phyloP scores from a whole-genome alignment of 2,329 filamentous ascomycete species.

The Cylindrodendrum hubeiense region DNA sequence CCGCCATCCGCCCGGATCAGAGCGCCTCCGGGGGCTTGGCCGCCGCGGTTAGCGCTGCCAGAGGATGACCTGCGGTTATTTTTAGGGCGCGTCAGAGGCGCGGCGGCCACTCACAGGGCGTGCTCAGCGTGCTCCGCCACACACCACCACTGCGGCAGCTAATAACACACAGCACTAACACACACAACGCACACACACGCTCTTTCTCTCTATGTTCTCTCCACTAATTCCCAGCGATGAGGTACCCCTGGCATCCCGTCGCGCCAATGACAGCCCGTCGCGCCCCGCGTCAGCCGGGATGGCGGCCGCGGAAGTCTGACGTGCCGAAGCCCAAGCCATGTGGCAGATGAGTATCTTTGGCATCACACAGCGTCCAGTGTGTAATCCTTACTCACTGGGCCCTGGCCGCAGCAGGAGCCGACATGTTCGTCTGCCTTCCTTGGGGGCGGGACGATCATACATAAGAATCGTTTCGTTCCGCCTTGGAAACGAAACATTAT shows the following conservation, averaged over 20 bases:
- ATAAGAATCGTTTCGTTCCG: neutral
- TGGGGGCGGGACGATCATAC: neutral
- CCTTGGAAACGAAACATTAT: neutral
- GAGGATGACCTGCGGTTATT: neutral
- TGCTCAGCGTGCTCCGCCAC: neutral
- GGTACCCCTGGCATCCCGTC: neutral
- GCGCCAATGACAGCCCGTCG: neutral
- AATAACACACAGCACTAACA: neutral
- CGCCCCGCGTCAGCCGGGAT: neutral
- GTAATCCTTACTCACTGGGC: neutral
- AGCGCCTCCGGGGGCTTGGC: neutral
- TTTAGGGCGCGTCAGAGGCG: neutral
- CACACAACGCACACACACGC: neutral
- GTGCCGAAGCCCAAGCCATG: neutral
- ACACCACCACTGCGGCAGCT: neutral
- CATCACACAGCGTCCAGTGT: neutral
- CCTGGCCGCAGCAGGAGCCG: neutral
- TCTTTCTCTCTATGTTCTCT: neutral
- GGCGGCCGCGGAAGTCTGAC: slow-evolving; percentile 1
- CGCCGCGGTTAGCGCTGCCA: neutral
- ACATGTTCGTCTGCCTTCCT: neutral
- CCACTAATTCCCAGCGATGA: neutral
- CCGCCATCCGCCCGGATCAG: neutral
- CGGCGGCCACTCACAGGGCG: neutral
- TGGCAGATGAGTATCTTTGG: slow-evolving; percentile 1